These are phyloP conservation scores for Didymella pomorum DNA, from an alignment of 2,329 filamentous ascomycete genomes.

Conservation along the genomic window DNA sequence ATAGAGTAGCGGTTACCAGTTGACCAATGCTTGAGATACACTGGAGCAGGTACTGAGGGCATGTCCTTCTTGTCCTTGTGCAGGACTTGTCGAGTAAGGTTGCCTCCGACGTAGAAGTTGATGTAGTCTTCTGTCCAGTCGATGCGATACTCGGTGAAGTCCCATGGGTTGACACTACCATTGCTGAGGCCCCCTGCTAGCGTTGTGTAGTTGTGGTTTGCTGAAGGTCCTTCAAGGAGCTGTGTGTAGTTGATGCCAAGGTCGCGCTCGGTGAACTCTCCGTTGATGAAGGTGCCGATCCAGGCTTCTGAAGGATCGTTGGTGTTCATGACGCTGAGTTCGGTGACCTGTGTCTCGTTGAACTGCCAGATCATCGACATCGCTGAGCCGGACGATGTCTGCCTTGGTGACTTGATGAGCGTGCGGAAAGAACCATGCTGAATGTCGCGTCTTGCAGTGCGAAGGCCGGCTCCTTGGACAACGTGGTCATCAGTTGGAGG, in stretches of 20 bases:
- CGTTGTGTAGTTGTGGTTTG: constrained; percentile 52
- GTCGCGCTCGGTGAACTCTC: constrained; percentile 49
- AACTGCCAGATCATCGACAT: constrained; percentile 57
- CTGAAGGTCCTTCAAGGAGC: constrained; percentile 35
- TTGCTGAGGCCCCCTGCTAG: constrained; percentile 40
- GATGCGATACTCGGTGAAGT: constrained; percentile 57
- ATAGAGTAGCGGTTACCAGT: constrained; percentile 56
- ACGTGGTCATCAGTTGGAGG: constrained; percentile 49
- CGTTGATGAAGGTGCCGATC: constrained; percentile 51
- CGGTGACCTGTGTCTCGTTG: constrained; percentile 55
- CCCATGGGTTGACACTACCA: constrained; percentile 51
- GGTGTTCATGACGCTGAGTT: constrained; percentile 58
- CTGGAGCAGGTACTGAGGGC: constrained; percentile 53
- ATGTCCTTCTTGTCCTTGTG: constrained; percentile 46
- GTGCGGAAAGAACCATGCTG: constrained; percentile 58
- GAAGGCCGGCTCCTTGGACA: constrained; percentile 55
- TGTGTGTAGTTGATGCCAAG: constrained; percentile 54
- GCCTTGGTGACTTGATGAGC: constrained; percentile 52
- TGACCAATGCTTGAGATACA: constrained; percentile 60
- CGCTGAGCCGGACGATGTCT: constrained; percentile 51
- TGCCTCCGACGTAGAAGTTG: constrained; percentile 54
- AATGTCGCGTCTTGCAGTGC: constrained; percentile 56
- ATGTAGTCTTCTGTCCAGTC: constrained; percentile 58
- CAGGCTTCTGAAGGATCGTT: constrained; percentile 50
- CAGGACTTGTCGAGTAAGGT: constrained; percentile 46